Evolutionary conservation across 2,329 filamentous ascomycete species (phyloP), one percentile per base, ranked within the genome.

Genomic region (Fusarium decemcellulare): DNA sequence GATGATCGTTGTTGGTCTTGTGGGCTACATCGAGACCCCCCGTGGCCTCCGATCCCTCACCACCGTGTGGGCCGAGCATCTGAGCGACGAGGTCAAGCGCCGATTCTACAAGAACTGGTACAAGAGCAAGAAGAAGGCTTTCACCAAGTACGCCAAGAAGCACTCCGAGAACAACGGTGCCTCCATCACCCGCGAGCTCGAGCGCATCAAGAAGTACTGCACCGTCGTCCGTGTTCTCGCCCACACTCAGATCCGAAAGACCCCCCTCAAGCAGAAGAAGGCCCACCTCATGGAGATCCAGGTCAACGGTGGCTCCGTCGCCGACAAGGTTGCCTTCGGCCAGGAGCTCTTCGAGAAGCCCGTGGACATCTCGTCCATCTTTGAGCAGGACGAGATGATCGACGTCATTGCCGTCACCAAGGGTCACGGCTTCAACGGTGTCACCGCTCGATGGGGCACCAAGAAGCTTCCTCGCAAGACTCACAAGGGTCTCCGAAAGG

Each of bases 81-180:
- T 99, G 86, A 93, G 93, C 87, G 96, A 99, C 86, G 96, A 98
- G 88, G 83, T 99, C 86, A 97, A 97, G 92, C 93, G 96, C 81
- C 93, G 96, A 83, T 99, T 99, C 94, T 99, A 99, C 93, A 98
- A 98, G 94, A 99, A 99, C 93, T 99, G 96, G 96, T 99, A 99
- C 93, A 97, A 97, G 93, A 94, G 91, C 91, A 99, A 99, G 95
- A 98, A 98, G 94, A 99, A 99, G 95, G 96, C 96, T 72, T 99
- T 99, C 90, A 99, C 96, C 90, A 98, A 97, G 90, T 99, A 99
- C 88, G 94, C 96, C 89, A 99, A 98, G 94, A 95, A 97, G 92
- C 94, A 98, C 92, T 94, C 95, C 74, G 95, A 98, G 89, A 92
- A 87, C 88, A 93, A 85, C 86, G 95, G 94, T 80, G 87, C 93